Evolutionary conservation across 1,284 basidiomycete genomes (phyloP).

Genomic region (Pseudozyma sp.): DNA sequence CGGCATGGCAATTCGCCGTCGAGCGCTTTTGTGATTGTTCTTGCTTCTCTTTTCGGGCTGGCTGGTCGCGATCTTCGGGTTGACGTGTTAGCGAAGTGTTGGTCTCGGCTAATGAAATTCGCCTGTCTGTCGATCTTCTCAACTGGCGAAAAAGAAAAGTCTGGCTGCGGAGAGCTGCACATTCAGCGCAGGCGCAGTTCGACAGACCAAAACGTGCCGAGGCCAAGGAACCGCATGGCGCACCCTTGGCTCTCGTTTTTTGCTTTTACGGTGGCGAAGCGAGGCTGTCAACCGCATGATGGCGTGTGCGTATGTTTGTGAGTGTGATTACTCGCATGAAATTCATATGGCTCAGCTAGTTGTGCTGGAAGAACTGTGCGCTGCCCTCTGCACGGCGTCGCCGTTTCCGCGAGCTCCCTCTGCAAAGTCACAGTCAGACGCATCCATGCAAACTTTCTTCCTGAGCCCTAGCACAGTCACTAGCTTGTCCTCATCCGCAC

Average conservation of each 20-base stretch:
- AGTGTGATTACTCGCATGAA: not conserved
- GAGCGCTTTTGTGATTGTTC: slow-evolving; percentile 10
- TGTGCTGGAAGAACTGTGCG: not conserved
- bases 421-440: not conserved
- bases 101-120: slow-evolving; percentile 25
- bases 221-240: no score
- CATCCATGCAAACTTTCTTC: not conserved
- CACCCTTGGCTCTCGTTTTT: no score
- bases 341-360: not conserved
- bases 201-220: no score
- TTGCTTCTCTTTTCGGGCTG: not conserved
- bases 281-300: not conserved
- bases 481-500: no score
- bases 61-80: not conserved
- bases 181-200: not conserved
- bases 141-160: not conserved
- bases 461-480: no score
- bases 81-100: slow-evolving; percentile 18
- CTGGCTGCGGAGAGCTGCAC: not conserved
- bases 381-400: not conserved
- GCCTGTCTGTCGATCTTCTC: slow-evolving; percentile 8
- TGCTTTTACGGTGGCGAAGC: no score
- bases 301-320: no score
- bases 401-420: not conserved
- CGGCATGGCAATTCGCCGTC: no score